A percentile compares a stretch with the other conserved stretches of the same genome.
These are phyloP conservation scores for Phytophthora colocasiae DNA, from an alignment of 352 stramenopile genomes.

Conservation along the genomic window DNA sequence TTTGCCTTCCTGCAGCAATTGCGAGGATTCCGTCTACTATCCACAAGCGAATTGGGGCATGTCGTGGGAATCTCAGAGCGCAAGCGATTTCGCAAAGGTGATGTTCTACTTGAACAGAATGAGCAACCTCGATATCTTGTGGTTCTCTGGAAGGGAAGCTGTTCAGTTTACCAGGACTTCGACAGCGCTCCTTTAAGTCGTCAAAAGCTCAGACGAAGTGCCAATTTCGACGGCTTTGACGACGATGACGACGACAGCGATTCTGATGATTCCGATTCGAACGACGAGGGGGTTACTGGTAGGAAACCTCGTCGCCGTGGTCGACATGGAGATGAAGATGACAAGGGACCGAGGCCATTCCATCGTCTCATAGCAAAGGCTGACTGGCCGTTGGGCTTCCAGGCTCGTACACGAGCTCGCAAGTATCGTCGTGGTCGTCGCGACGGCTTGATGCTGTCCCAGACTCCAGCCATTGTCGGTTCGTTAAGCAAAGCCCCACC, in stretches of 20 bases:
- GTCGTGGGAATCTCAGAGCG: slow-evolving; percentile 80
- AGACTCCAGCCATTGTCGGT: slow-evolving; percentile 13
- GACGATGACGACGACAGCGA: slow-evolving; percentile 16
- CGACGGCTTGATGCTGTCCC: slow-evolving; percentile 48
- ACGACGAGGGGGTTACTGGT: neutral
- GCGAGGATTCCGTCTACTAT: slow-evolving; percentile 67
- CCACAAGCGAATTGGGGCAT: slow-evolving; percentile 69
- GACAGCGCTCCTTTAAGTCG: slow-evolving; percentile 47
- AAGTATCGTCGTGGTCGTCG: slow-evolving; percentile 56
- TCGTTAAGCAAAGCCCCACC: slow-evolving; percentile 1
- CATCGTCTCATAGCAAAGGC: slow-evolving; percentile 64
- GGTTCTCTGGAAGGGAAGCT: slow-evolving; percentile 75
- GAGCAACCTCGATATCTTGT: slow-evolving; percentile 57
- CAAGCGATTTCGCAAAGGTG: slow-evolving; percentile 69
- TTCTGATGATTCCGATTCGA: slow-evolving; percentile 13
- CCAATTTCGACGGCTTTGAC: slow-evolving; percentile 25
- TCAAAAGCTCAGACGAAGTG: slow-evolving; percentile 23
- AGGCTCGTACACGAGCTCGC: slow-evolving; percentile 50
- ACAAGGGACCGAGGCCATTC: slow-evolving; percentile 52
- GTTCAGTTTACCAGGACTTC: slow-evolving; percentile 73
- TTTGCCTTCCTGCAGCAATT: slow-evolving; percentile 76
- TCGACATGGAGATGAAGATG: slow-evolving; percentile 13
- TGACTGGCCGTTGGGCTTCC: slow-evolving; percentile 74
- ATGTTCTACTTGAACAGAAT: slow-evolving; percentile 71
- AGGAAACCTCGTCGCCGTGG: slow-evolving; percentile 2